Conservation (phyloP, 495 filamentous ascomycete species). For the Bacidia gigantensis region DNA sequence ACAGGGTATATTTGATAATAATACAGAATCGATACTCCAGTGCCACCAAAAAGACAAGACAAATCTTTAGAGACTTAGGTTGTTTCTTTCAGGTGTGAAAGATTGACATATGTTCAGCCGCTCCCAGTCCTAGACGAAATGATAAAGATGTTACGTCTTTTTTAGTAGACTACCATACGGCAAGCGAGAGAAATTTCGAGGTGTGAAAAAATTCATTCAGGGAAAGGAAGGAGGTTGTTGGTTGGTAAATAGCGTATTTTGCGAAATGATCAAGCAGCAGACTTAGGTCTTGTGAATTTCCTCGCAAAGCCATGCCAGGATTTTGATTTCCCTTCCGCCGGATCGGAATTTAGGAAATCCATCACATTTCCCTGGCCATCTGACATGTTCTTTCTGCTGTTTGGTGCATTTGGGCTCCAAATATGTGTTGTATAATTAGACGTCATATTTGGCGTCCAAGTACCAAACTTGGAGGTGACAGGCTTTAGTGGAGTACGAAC, state of each 20-base stretch:
- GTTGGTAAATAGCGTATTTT: too few species aligned
- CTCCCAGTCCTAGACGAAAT: too few species aligned
- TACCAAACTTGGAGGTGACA: background rate
- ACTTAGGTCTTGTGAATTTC: background rate
- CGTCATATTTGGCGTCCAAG: background rate
- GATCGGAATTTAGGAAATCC: background rate
- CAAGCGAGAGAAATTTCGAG: too few species aligned
- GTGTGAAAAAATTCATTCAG: too few species aligned
- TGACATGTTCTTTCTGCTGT: background rate
- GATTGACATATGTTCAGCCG: too few species aligned
- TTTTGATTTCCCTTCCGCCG: background rate
- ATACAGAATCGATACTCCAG: background rate
- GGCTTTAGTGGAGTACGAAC: background rate
- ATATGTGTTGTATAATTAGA: background rate
- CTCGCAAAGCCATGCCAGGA: constrained; percentile 3
- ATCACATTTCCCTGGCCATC: background rate
- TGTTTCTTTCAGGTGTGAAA: too few species aligned
- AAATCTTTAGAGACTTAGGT: too few species aligned
- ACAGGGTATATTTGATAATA: background rate
- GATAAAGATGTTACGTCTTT: too few species aligned
- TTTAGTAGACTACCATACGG: too few species aligned
- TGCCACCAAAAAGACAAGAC: too few species aligned
- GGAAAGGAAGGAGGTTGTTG: too few species aligned
- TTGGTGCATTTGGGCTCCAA: background rate
- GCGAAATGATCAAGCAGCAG: background rate